Evolutionary conservation across 2,329 filamentous ascomycete species (phyloP).

Genomic region (Leptographium galeiforme): DNA sequence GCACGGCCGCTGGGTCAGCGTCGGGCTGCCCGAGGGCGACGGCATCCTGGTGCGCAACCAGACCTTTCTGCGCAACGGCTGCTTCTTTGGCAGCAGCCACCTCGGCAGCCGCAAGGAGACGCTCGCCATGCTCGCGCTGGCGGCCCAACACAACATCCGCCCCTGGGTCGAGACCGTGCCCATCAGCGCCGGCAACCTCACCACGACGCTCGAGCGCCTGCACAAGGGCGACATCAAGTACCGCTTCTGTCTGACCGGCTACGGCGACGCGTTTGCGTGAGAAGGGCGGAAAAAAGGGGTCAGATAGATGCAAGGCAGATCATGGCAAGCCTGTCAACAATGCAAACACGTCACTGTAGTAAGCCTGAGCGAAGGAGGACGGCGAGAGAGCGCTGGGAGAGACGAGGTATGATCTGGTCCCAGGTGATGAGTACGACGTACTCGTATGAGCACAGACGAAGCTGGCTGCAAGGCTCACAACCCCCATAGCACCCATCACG

Average conservation of each 20-base stretch:
- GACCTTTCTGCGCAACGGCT: constrained; percentile 62
- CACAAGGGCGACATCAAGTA: constrained; percentile 60
- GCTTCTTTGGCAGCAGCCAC: constrained; percentile 58
- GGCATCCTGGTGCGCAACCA: constrained; percentile 60
- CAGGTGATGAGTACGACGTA: too few species aligned
- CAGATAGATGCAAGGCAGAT: neutral
- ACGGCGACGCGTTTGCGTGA: constrained; percentile 52
- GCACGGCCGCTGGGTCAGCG: constrained; percentile 66
- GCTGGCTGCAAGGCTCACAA: too few species aligned
- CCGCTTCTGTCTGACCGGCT: constrained; percentile 61
- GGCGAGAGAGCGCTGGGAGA: too few species aligned
- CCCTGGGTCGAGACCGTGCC: constrained; percentile 62
- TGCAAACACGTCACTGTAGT: too few species aligned
- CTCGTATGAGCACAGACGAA: too few species aligned
- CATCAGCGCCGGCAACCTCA: constrained; percentile 58
- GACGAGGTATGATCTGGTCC: too few species aligned
- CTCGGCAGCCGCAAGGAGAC: constrained; percentile 58
- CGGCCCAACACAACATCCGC: constrained; percentile 54
- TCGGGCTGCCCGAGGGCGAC: constrained; percentile 66
- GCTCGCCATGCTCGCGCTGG: constrained; percentile 57
- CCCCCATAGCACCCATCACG: too few species aligned
- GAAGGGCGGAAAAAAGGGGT: constrained; percentile 14
- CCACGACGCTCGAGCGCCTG: constrained; percentile 55
- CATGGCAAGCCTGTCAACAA: constrained; percentile 14
- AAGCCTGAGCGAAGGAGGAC: too few species aligned